These are phyloP conservation scores for Saprolegnia parasitica DNA, from an alignment of 352 stramenopile genomes.

Conservation along the genomic window DNA sequence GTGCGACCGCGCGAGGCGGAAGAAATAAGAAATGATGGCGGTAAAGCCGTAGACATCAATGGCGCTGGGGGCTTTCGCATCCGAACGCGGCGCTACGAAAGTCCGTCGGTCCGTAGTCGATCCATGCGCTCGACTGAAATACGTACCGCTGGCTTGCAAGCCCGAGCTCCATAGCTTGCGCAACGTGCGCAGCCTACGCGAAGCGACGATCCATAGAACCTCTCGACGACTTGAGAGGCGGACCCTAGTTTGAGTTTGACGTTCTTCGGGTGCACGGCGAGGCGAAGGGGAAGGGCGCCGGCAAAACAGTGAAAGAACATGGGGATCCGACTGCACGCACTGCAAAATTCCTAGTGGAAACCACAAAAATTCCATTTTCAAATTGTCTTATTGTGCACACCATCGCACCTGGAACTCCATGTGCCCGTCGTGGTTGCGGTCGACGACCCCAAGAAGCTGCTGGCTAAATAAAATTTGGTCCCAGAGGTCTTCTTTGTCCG, in stretches of 20 bases:
- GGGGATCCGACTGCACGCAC: constrained; percentile 13
- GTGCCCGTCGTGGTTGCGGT: constrained; percentile 11
- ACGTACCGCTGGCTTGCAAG: constrained; percentile 10
- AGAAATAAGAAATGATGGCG: constrained; percentile 26
- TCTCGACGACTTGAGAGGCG: too few species aligned
- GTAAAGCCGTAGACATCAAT: constrained; percentile 14
- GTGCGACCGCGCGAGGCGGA: constrained; percentile 14
- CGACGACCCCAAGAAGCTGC: constrained; percentile 10
- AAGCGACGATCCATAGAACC: too few species aligned
- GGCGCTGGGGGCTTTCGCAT: neutral
- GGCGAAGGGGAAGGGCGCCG: constrained; percentile 16
- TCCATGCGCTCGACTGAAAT: too few species aligned
- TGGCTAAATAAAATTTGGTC: constrained; percentile 24
- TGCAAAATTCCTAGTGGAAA: constrained; percentile 22
- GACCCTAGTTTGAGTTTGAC: constrained; percentile 26
- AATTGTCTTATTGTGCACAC: neutral
- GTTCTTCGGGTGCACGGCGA: constrained; percentile 20
- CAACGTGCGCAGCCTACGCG: constrained; percentile 10
- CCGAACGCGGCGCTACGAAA: neutral
- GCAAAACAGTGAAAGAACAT: constrained; percentile 29
- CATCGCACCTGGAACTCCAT: constrained; percentile 22
- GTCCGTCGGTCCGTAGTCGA: too few species aligned
- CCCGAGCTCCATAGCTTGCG: constrained; percentile 22
- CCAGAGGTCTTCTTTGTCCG: constrained; percentile 24
- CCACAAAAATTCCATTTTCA: neutral